Conservation (phyloP, 257 asterid species). For the Anisodus acutangulus region DNA sequence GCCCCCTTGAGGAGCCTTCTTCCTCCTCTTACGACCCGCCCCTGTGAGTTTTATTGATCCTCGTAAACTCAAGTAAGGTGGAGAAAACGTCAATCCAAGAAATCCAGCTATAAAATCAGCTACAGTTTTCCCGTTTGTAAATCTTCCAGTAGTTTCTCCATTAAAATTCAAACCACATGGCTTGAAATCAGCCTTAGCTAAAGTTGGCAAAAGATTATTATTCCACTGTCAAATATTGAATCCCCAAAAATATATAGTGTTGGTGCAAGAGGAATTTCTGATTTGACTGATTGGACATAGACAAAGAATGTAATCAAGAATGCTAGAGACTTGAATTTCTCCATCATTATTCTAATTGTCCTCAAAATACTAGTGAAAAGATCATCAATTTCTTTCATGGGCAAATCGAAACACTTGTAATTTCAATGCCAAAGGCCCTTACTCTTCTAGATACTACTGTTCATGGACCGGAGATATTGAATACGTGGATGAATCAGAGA, state of each 20-base stretch:
- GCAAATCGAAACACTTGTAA: no score
- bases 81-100: constrained; percentile 60
- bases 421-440: no score
- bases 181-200: constrained; percentile 53
- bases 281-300: background rate
- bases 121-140: constrained; percentile 69
- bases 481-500: no score
- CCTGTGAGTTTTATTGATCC: constrained; percentile 41
- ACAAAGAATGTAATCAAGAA: background rate
- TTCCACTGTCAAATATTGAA: constrained; percentile 68
- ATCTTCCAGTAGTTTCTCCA: constrained; percentile 65
- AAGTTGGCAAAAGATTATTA: constrained; percentile 61
- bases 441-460: no score
- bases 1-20: no score
- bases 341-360: background rate
- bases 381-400: no score
- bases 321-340: background rate
- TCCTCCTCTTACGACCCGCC: no score
- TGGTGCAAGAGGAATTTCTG: constrained; percentile 47
- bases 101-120: constrained; percentile 77
- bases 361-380: background rate
- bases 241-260: constrained; percentile 74
- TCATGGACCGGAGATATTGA: no score
- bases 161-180: constrained; percentile 68
- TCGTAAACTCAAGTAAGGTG: constrained; percentile 50